Conservation (phyloP, 176 grass and related monocot genomes). For the Panicum miliaceum region DNA sequence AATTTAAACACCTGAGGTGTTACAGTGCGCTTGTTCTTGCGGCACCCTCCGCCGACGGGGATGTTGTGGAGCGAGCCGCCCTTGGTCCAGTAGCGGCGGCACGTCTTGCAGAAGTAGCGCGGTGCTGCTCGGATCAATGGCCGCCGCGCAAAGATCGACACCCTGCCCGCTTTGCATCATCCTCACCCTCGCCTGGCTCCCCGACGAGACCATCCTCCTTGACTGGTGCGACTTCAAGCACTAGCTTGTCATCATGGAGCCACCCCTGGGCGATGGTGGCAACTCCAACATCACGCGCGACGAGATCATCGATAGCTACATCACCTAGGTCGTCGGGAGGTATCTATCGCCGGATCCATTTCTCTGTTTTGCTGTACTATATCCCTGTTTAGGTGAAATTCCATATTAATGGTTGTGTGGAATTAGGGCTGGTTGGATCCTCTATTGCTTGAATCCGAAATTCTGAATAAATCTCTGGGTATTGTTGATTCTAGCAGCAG, state of each 20-base stretch:
- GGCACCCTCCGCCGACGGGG: slow-evolving; percentile 86
- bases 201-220: slow-evolving; percentile 65
- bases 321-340: slow-evolving; percentile 67
- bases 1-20: too few relatives aligned
- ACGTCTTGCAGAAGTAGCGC: slow-evolving; percentile 98
- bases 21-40: slow-evolving; percentile 97
- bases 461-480: slow-evolving; percentile 16
- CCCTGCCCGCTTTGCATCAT: too few relatives aligned
- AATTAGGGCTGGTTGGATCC: neutral
- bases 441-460: neutral
- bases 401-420: neutral
- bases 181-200: too few relatives aligned
- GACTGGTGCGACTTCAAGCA: slow-evolving; percentile 82
- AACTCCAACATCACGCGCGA: slow-evolving; percentile 56
- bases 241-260: slow-evolving; percentile 75
- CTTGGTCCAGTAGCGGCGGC: slow-evolving; percentile 96
- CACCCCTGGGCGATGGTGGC: slow-evolving; percentile 44
- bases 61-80: slow-evolving; percentile 90
- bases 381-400: neutral
- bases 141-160: too few relatives aligned
- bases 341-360: slow-evolving; percentile 29
- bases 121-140: too few relatives aligned
- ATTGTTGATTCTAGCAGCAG: neutral
- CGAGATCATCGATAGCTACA: slow-evolving; percentile 68
- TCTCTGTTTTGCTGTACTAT: neutral